Evolutionary conservation across 139 green algal species (phyloP).

Genomic region (Chlamydomonas incerta): DNA sequence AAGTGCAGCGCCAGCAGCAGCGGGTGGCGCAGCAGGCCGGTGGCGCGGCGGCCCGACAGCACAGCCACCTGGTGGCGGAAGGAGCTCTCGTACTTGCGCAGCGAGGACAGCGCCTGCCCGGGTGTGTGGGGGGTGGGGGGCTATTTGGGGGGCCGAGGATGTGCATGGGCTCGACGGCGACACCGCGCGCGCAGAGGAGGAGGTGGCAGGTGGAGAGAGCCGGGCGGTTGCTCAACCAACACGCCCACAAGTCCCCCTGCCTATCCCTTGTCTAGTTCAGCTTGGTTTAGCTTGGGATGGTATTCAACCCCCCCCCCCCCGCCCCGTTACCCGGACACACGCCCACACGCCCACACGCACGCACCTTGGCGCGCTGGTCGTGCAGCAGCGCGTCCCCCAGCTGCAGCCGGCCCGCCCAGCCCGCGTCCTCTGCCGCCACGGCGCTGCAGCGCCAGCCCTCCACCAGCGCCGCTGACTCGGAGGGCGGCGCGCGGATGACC

Average conservation of each 20-base stretch:
- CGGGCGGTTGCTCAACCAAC: too few relatives aligned
- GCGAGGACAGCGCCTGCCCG: slow-evolving; percentile 25
- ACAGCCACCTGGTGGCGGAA: slow-evolving; percentile 41
- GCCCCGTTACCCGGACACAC: background rate
- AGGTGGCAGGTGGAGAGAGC: too few relatives aligned
- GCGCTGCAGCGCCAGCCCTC: slow-evolving; percentile 26
- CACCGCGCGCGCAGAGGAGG: too few relatives aligned
- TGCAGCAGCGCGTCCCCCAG: slow-evolving; percentile 37
- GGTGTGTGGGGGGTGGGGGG: too few relatives aligned
- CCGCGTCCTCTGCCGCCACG: slow-evolving; percentile 27
- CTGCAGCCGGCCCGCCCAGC: slow-evolving; percentile 28
- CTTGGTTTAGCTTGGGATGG: too few relatives aligned
- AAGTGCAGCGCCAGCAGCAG: slow-evolving; percentile 66
- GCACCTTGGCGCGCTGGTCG: slow-evolving; percentile 20
- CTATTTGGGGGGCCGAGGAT: too few relatives aligned
- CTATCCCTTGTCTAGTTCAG: too few relatives aligned
- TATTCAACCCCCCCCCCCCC: background rate
- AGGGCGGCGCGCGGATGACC: slow-evolving; percentile 59
- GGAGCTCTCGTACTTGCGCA: slow-evolving; percentile 41
- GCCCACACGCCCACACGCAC: background rate
- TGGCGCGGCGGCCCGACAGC: slow-evolving; percentile 46
- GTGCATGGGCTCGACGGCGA: too few relatives aligned
- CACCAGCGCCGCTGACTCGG: slow-evolving; percentile 28
- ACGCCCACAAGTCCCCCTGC: too few relatives aligned
- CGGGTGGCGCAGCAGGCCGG: slow-evolving; percentile 63